Evolutionary conservation across 2,329 filamentous ascomycete species (phyloP).

Genomic region (Eurotiales sp.): DNA sequence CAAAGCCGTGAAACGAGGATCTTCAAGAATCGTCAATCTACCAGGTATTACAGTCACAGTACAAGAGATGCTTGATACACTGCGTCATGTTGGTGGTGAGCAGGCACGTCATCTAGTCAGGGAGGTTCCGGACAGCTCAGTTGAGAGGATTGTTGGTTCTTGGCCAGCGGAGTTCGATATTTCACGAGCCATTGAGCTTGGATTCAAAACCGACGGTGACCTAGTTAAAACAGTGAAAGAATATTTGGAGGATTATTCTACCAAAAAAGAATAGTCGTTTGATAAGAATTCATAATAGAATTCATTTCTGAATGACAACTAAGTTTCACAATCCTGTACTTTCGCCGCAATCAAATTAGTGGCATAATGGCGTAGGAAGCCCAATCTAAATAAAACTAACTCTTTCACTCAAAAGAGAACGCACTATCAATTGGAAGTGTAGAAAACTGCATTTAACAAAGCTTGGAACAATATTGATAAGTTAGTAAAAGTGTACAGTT

Average conservation of each 20-base stretch:
- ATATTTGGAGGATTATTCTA: conserved; percentile 4
- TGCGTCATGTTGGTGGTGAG: conserved; percentile 1
- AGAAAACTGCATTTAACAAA: too few species aligned
- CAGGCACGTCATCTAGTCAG: neutral
- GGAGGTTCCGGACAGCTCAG: neutral
- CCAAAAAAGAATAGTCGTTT: neutral
- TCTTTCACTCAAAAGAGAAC: too few species aligned
- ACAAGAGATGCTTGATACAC: conserved; percentile 3
- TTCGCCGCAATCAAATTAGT: too few species aligned
- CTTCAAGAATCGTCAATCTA: conserved; percentile 9
- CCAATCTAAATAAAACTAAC: too few species aligned
- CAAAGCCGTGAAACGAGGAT: neutral
- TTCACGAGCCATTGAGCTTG: conserved; percentile 2
- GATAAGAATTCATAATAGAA: too few species aligned
- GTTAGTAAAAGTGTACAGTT: too few species aligned
- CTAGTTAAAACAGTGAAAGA: conserved; percentile 1
- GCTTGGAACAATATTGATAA: too few species aligned
- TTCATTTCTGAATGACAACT: too few species aligned
- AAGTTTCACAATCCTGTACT: too few species aligned
- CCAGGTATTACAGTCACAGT: conserved; percentile 8
- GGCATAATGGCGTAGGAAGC: too few species aligned
- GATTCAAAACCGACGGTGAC: conserved; percentile 1
- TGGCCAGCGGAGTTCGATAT: conserved; percentile 10
- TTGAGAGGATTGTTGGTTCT: conserved; percentile 3
- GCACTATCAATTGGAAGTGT: too few species aligned